Evolutionary conservation across 495 filamentous ascomycete species (phyloP).

Genomic region (Aspergillus cavernicola): DNA sequence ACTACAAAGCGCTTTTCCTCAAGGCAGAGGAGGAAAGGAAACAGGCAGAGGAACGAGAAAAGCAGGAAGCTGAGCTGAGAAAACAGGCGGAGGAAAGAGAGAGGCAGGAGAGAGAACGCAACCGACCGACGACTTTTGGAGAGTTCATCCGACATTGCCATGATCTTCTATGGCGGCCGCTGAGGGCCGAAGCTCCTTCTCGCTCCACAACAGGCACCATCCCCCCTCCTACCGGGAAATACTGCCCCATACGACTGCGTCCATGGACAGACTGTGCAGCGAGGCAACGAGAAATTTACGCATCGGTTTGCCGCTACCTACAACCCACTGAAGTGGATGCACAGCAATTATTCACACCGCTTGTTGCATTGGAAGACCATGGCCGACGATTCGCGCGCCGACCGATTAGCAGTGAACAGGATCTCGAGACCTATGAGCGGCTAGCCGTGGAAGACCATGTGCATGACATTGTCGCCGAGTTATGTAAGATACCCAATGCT

Average conservation of each 20-base stretch:
- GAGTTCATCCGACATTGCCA: slow-evolving; percentile 35
- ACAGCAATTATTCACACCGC: slow-evolving; percentile 19
- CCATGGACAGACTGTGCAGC: slow-evolving; percentile 28
- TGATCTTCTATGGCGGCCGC: slow-evolving; percentile 25
- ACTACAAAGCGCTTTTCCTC: no score
- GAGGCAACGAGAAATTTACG: slow-evolving; percentile 27
- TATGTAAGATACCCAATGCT: slow-evolving; percentile 26
- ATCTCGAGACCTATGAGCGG: slow-evolving; percentile 30
- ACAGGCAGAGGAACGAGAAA: neutral
- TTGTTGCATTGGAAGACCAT: slow-evolving; percentile 19
- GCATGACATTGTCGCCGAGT: slow-evolving; percentile 15
- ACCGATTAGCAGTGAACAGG: slow-evolving; percentile 26
- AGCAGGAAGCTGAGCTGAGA: neutral
- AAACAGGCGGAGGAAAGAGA: slow-evolving; percentile 9
- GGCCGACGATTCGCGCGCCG: slow-evolving; percentile 1
- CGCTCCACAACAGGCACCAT: slow-evolving; percentile 31
- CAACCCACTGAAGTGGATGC: slow-evolving; percentile 17
- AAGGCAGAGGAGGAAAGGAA: no score
- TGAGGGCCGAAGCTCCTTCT: slow-evolving; percentile 22
- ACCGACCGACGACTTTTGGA: slow-evolving; percentile 28
- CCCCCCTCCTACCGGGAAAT: slow-evolving; percentile 27
- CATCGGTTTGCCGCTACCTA: slow-evolving; percentile 21
- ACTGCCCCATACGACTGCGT: slow-evolving; percentile 25
- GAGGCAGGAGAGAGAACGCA: slow-evolving; percentile 6
- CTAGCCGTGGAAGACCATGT: slow-evolving; percentile 26